Percentiles rank a stretch among this genome's conserved stretches.
Evolutionary conservation across 352 stramenopile species (phyloP).

Genomic region (Phytophthora capsici): DNA sequence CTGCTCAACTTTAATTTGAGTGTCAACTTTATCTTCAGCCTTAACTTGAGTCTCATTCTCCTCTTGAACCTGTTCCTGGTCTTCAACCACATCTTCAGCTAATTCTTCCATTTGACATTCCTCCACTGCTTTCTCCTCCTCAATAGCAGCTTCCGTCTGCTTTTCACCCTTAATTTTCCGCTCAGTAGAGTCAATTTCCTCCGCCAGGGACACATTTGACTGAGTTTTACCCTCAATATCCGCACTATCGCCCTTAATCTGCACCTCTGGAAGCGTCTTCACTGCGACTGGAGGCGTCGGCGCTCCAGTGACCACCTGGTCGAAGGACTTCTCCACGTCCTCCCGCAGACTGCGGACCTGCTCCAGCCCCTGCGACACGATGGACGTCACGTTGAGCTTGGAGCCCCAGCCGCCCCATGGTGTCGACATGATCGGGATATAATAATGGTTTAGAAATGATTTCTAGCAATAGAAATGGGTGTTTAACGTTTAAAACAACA

Average conservation of each 20-base stretch:
- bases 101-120: too few species aligned
- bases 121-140: not conserved
- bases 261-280: not conserved
- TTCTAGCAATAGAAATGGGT: too few species aligned
- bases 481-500: too few species aligned
- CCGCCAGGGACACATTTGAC: not conserved
- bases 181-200: not conserved
- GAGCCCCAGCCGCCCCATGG: constrained; percentile 67
- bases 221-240: not conserved
- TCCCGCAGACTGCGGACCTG: constrained; percentile 85
- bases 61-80: too few species aligned
- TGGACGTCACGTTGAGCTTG: constrained; percentile 82
- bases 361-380: constrained; percentile 85
- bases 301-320: constrained; percentile 69
- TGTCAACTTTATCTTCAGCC: too few species aligned
- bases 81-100: too few species aligned
- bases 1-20: not conserved
- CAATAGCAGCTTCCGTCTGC: constrained; percentile 9
- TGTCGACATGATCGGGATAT: constrained; percentile 10
- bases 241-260: constrained; percentile 12
- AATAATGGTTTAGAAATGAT: too few species aligned
- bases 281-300: constrained; percentile 34
- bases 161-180: not conserved
- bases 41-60: too few species aligned
- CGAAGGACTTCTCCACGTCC: constrained; percentile 90